A percentile compares a stretch with the other conserved stretches of the same genome.
Evolutionary conservation across 2,329 filamentous ascomycete species (phyloP).

Genomic region (Metarhizium robertsii): DNA sequence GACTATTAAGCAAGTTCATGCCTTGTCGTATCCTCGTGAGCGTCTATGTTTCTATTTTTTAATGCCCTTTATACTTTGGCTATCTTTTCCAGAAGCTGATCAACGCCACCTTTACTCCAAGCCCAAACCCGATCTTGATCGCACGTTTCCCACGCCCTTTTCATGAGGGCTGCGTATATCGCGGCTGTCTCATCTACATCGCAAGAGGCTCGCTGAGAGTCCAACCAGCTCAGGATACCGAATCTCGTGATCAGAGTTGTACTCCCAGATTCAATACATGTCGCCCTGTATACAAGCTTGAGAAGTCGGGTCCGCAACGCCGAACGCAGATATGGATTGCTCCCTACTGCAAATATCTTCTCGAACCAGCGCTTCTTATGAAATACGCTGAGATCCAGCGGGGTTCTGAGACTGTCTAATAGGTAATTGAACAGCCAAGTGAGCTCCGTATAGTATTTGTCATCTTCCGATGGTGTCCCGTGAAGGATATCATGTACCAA

Average conservation of each 20-base stretch:
- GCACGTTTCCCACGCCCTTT: constrained; percentile 53
- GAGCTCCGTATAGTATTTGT: constrained; percentile 62
- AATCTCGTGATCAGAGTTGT: constrained; percentile 73
- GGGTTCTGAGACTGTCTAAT: constrained; percentile 53
- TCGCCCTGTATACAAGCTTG: constrained; percentile 57
- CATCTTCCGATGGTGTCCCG: constrained; percentile 61
- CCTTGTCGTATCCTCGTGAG: neutral
- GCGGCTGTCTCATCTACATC: constrained; percentile 31
- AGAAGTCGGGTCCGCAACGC: constrained; percentile 51
- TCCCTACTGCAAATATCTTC: constrained; percentile 60
- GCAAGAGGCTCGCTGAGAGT: constrained; percentile 44
- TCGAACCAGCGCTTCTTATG: constrained; percentile 61
- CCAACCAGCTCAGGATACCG: constrained; percentile 66
- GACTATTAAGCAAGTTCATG: neutral
- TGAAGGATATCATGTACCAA: constrained; percentile 55
- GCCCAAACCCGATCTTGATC: constrained; percentile 53
- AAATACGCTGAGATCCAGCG: constrained; percentile 51
- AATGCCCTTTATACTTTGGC: neutral
- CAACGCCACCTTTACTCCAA: constrained; percentile 53
- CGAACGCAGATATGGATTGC: constrained; percentile 53
- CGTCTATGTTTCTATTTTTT: neutral
- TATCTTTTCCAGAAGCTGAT: constrained; percentile 14
- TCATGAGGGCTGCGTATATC: constrained; percentile 45
- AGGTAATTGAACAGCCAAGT: constrained; percentile 67
- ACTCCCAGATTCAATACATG: constrained; percentile 60